Percentiles rank a stretch among this genome's conserved stretches.
These are phyloP conservation scores for Eucalyptus curtisii DNA, from an alignment of 345 rosid genomes.

Conservation along the genomic window DNA sequence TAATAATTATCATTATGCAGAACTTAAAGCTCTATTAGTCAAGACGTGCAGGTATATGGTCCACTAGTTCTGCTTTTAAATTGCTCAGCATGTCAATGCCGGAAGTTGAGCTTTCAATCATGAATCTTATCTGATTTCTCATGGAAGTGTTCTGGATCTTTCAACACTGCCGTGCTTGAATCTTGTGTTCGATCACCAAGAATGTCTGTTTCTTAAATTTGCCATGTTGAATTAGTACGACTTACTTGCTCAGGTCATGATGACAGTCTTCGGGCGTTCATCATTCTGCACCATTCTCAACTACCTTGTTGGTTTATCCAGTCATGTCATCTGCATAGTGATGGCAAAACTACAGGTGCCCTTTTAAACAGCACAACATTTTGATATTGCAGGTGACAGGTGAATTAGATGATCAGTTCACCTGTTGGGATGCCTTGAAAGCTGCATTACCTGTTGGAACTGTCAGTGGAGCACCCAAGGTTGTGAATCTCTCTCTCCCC, in stretches of 20 bases:
- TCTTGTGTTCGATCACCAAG: background rate
- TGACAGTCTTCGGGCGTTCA: background rate
- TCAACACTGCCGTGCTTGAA: background rate
- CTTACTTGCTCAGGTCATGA: background rate
- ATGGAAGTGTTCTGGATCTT: background rate
- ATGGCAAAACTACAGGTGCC: background rate
- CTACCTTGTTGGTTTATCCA: background rate
- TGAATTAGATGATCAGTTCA: conserved; percentile 53
- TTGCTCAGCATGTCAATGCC: background rate
- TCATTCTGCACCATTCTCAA: background rate
- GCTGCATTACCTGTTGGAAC: conserved; percentile 92
- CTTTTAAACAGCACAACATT: background rate
- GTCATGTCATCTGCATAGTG: background rate
- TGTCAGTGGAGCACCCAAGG: conserved; percentile 95
- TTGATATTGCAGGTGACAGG: conserved; percentile 55
- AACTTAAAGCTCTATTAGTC: background rate
- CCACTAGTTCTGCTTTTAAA: background rate
- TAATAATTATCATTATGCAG: background rate
- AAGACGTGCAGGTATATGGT: background rate
- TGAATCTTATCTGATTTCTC: background rate
- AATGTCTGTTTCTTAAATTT: background rate
- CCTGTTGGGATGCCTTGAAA: conserved; percentile 71
- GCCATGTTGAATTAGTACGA: background rate
- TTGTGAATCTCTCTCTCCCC: background rate
- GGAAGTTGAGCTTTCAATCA: background rate